Base-by-base conservation (phyloP, 2,329 filamentous ascomycete species). In the Epichloe sylvatica region DNA sequence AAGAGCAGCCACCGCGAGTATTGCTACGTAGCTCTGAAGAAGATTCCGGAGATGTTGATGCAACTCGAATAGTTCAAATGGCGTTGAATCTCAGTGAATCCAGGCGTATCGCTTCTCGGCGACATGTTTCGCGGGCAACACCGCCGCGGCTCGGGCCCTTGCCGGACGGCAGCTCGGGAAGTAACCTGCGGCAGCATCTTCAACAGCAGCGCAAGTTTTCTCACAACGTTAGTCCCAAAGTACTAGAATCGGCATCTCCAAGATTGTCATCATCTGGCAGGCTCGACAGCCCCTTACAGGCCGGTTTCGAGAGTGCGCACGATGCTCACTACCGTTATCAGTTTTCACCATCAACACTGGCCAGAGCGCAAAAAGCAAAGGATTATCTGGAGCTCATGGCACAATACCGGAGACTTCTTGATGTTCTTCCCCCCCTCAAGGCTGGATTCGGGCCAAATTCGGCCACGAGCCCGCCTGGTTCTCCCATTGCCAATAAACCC, bases 11-110 rank as follows among this genome's bases (percentile, higher is more conserved):
- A 25, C 43, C 41, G 25, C 41, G 33, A n/a, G 41, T 5, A 45
- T n/a, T 33, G 21, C 11, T 42, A 8, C 41, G n/a, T 4, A 13
- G 30, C 17, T 51, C 45, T 13, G 35, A 17, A 2, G 48, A 52
- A 8, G 25, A 37, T 13, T 57, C 64, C 5, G 62, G 85, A 19
- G 80, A 88, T 58, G 75, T 84, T 52, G 90, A 96, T 60, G 84
- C 90, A 7, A 80, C 84, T 4, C 86, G 95, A 64, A 94, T 97
- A 55, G 88, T 97, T 40, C 89, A 89, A 60, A 86, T 97, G 77
- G 91, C 91, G 1, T 68, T 97, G 57, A 92, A 84, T 55, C 68
- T 97, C 46, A 94, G 86, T 69, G 88, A 96, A 65, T 86, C 83
- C 60, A 79, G 81, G 55, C 79, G 80, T 60, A 75, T 74, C 67